phyloP scores from a whole-genome alignment of 192 early-diverging fungal species.

The Coemansia erecta region DNA sequence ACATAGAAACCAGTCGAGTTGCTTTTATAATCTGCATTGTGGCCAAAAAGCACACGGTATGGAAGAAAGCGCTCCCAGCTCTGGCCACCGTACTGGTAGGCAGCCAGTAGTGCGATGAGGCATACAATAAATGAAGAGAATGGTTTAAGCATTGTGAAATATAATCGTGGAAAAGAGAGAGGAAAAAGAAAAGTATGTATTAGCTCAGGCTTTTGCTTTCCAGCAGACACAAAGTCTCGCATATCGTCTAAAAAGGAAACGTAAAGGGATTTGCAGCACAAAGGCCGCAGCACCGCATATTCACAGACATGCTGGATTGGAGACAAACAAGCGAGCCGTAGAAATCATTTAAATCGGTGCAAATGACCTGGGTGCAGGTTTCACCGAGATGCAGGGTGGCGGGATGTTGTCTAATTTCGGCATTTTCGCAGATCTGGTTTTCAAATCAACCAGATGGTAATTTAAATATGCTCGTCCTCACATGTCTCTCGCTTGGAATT shows the following conservation, averaged over 20 bases:
- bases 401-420: too few species aligned
- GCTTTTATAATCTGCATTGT: not conserved
- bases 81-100: not conserved
- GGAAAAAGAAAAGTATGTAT: not conserved
- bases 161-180: not conserved
- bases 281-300: too few species aligned
- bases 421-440: too few species aligned
- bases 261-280: not conserved
- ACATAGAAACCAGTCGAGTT: not conserved
- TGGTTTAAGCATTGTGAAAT: conserved; percentile 1
- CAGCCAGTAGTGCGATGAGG: not conserved
- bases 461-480: too few species aligned
- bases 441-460: too few species aligned
- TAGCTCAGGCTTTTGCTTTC: not conserved
- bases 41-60: not conserved
- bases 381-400: too few species aligned
- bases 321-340: too few species aligned
- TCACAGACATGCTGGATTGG: too few species aligned
- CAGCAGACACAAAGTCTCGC: not conserved
- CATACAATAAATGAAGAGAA: conserved; percentile 2
- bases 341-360: too few species aligned
- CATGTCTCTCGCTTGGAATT: too few species aligned
- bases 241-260: not conserved
- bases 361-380: too few species aligned
- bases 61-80: too few species aligned